A percentile compares a stretch with the other conserved stretches of the same genome.
phyloP scores from a whole-genome alignment of 495 filamentous ascomycete genomes.

The Acidomyces sp. region DNA sequence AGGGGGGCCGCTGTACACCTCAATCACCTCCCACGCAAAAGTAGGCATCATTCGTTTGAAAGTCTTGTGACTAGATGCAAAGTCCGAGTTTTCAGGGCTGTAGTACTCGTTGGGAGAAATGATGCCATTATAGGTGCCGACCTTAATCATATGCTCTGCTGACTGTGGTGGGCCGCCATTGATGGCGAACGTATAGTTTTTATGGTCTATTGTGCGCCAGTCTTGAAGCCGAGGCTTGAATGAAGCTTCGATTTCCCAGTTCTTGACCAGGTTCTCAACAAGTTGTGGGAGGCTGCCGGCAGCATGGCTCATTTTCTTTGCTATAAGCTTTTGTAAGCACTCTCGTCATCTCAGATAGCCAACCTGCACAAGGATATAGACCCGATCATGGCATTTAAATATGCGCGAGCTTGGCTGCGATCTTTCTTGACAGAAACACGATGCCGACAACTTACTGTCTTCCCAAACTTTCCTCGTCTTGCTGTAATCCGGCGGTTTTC shows the following conservation, averaged over 20 bases:
- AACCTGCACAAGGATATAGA: not conserved
- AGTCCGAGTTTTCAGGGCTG: slow-evolving; percentile 43
- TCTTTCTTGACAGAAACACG: not conserved
- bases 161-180: slow-evolving; percentile 43
- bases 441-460: slow-evolving; percentile 31
- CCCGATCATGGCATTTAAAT: too few species aligned
- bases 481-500: slow-evolving; percentile 44
- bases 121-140: slow-evolving; percentile 58
- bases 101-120: slow-evolving; percentile 49
- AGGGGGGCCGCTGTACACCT: slow-evolving; percentile 50
- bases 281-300: slow-evolving; percentile 43
- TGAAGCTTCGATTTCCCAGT: slow-evolving; percentile 58
- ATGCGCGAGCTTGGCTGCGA: too few species aligned
- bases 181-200: slow-evolving; percentile 46
- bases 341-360: not conserved
- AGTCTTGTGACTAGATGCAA: slow-evolving; percentile 48
- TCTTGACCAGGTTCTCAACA: slow-evolving; percentile 57
- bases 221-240: slow-evolving; percentile 47
- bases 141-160: slow-evolving; percentile 50
- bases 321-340: slow-evolving; percentile 25
- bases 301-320: slow-evolving; percentile 40
- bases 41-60: slow-evolving; percentile 60
- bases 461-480: slow-evolving; percentile 41
- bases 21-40: slow-evolving; percentile 56
- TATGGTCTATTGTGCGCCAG: slow-evolving; percentile 48